Conservation (phyloP, 2,329 filamentous ascomycete genomes). For the Sordariomycetes sp. region DNA sequence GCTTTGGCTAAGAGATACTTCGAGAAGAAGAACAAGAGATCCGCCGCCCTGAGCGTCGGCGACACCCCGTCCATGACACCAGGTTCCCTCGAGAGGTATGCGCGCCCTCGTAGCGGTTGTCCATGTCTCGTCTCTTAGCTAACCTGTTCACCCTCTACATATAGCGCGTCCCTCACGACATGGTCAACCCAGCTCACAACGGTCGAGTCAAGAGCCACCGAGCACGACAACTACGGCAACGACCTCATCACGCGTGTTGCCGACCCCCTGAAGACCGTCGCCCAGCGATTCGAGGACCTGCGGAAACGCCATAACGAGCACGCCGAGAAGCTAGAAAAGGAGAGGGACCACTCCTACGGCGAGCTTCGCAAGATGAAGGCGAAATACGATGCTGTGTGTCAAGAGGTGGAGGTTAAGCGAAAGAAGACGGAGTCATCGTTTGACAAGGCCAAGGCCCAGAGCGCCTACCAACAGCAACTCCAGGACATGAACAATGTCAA, state of each 20-base stretch:
- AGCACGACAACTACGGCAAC: conserved; percentile 75
- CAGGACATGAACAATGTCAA: conserved; percentile 96
- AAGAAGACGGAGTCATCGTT: conserved; percentile 95
- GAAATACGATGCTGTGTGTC: conserved; percentile 86
- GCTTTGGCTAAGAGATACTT: conserved; percentile 90
- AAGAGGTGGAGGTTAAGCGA: conserved; percentile 85
- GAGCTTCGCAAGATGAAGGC: conserved; percentile 84
- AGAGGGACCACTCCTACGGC: conserved; percentile 70
- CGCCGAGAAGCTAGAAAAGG: conserved; percentile 75
- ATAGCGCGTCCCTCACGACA: conserved; percentile 82
- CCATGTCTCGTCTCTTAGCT: neutral
- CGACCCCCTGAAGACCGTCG: conserved; percentile 69
- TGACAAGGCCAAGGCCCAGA: conserved; percentile 85
- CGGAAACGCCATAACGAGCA: conserved; percentile 86
- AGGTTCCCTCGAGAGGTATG: conserved; percentile 77
- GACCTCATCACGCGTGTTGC: conserved; percentile 71
- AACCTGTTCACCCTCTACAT: neutral
- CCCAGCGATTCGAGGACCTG: conserved; percentile 71
- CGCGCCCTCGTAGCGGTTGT: neutral
- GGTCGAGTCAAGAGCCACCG: conserved; percentile 72
- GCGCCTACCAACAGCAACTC: conserved; percentile 82
- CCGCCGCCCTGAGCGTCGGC: conserved; percentile 77
- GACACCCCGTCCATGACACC: conserved; percentile 89
- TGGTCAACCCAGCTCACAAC: conserved; percentile 92
- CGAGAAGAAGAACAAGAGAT: conserved; percentile 90